Percentiles rank a stretch among this genome's conserved stretches.
Conservation (phyloP, 2,329 filamentous ascomycete genomes). For the Elsinoe batatas region DNA sequence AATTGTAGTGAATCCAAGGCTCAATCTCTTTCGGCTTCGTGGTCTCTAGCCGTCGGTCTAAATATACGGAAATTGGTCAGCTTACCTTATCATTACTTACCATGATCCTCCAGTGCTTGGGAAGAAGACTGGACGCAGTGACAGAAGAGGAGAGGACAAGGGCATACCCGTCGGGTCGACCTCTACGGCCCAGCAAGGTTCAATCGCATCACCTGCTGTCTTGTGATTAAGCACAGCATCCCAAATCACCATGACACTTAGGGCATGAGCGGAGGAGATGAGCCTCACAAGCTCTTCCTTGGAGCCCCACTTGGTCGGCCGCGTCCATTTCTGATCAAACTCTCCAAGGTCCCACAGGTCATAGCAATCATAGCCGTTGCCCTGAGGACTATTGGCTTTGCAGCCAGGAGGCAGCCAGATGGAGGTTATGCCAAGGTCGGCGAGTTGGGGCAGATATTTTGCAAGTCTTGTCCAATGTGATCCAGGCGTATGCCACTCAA, state of each 20-base stretch:
- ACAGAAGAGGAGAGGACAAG: background rate
- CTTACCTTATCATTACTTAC: conserved; percentile 1
- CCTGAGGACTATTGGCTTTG: conserved; percentile 48
- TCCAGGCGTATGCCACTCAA: conserved; percentile 61
- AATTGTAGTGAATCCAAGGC: conserved; percentile 59
- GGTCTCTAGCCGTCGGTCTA: conserved; percentile 46
- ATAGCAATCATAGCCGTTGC: conserved; percentile 53
- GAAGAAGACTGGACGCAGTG: no score
- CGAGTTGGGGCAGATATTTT: conserved; percentile 21
- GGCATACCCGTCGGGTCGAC: conserved; percentile 41
- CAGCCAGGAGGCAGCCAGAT: conserved; percentile 61
- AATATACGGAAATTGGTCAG: conserved; percentile 20
- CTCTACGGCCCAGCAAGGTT: conserved; percentile 53
- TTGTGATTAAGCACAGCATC: conserved; percentile 66
- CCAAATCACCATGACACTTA: conserved; percentile 52
- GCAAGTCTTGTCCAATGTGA: conserved; percentile 26
- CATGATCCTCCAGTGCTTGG: background rate
- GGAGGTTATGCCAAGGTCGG: conserved; percentile 49
- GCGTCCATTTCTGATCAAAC: conserved; percentile 57
- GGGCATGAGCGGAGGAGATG: conserved; percentile 39
- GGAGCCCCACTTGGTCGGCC: conserved; percentile 57
- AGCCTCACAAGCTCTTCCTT: conserved; percentile 51
- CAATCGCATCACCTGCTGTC: conserved; percentile 55
- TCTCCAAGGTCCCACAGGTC: conserved; percentile 51
- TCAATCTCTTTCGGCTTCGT: conserved; percentile 52